A percentile compares a stretch with the other conserved stretches of the same genome.
These are phyloP conservation scores for Hemileccinum impolitum DNA, from an alignment of 768 basidiomycete species.

Conservation along the genomic window DNA sequence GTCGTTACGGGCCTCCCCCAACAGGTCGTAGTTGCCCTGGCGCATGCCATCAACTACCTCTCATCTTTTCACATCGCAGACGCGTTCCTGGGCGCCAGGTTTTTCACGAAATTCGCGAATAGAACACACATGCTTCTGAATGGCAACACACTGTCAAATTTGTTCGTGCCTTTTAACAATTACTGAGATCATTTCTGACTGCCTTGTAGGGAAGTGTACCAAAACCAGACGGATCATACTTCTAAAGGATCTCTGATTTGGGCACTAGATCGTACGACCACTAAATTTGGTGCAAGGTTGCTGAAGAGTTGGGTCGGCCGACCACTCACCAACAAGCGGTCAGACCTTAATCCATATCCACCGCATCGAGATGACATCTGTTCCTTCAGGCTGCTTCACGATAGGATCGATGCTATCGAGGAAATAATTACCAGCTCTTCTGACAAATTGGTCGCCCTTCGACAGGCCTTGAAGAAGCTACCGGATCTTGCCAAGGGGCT, in stretches of 20 bases:
- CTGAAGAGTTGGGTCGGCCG: slow-evolving; percentile 83
- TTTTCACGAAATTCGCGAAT: slow-evolving; percentile 76
- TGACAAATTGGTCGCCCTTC: slow-evolving; percentile 61
- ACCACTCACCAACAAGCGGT: slow-evolving; percentile 76
- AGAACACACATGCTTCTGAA: slow-evolving; percentile 84
- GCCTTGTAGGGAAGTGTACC: slow-evolving; percentile 71
- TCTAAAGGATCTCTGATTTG: slow-evolving; percentile 76
- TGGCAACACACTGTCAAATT: slow-evolving; percentile 81
- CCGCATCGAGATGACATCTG: neutral
- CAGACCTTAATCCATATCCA: slow-evolving; percentile 15
- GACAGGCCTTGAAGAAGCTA: slow-evolving; percentile 64
- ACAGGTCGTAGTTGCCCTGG: slow-evolving; percentile 66
- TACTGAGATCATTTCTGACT: neutral
- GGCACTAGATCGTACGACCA: slow-evolving; percentile 84
- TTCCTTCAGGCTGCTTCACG: slow-evolving; percentile 61
- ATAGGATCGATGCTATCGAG: slow-evolving; percentile 79
- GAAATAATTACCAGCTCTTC: slow-evolving; percentile 69
- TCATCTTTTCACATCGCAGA: slow-evolving; percentile 74
- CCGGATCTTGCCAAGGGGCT: slow-evolving; percentile 88
- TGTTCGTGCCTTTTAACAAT: slow-evolving; percentile 37
- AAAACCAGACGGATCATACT: slow-evolving; percentile 80
- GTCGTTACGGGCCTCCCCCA: slow-evolving; percentile 64
- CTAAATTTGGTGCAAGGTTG: slow-evolving; percentile 83
- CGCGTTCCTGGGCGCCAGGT: slow-evolving; percentile 69
- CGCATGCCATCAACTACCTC: slow-evolving; percentile 69